Conservation (phyloP, 1,139 yeast genomes). For the Candida pseudoviswanathii region DNA sequence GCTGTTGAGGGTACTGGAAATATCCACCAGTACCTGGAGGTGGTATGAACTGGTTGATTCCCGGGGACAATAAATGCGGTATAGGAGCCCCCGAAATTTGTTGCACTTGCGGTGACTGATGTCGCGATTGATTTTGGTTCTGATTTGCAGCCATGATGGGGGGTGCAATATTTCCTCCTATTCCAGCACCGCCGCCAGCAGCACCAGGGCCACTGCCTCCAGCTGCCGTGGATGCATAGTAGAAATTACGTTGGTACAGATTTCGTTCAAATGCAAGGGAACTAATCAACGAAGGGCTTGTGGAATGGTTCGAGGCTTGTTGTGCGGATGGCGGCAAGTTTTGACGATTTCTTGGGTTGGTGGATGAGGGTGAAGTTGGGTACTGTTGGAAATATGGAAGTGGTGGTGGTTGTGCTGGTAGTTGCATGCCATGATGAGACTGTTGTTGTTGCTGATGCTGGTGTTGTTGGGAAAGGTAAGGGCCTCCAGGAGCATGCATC, state of each 20-base stretch:
- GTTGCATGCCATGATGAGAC: not conserved
- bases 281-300: conserved; percentile 18
- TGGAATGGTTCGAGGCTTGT: not conserved
- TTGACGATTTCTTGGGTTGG: not conserved
- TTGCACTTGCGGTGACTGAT: not conserved
- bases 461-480: conserved; percentile 1
- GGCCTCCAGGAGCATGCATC: conserved; percentile 1
- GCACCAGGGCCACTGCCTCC: not conserved
- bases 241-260: conserved; percentile 36
- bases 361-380: not conserved
- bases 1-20: not conserved
- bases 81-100: not conserved
- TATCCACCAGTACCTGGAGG: not conserved
- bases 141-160: not conserved
- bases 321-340: not conserved
- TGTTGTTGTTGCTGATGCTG: not conserved
- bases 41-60: not conserved
- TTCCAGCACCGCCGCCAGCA: not conserved
- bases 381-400: not conserved
- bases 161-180: not conserved
- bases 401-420: not conserved
- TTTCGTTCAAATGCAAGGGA: conserved; percentile 38
- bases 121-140: not conserved
- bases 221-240: conserved; percentile 24
- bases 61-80: not conserved